phyloP scores from a whole-genome alignment of 495 filamentous ascomycete species.

The Sphaerosporella brunnea region DNA sequence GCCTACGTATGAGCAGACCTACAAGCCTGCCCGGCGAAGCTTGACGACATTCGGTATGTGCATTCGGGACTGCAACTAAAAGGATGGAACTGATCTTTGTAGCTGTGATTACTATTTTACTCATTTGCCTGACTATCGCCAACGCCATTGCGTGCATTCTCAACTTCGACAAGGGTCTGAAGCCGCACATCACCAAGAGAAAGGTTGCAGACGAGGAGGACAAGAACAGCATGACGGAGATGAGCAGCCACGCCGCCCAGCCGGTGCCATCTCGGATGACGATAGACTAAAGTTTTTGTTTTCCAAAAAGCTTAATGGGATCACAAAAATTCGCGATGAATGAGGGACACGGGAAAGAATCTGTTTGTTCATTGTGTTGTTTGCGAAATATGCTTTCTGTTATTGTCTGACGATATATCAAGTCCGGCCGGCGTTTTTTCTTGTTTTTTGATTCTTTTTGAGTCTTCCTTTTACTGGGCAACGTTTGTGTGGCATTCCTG shows the following conservation, averaged over 20 bases:
- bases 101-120: slow-evolving; percentile 72
- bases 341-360: too few species aligned
- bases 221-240: slow-evolving; percentile 52
- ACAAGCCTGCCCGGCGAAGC: slow-evolving; percentile 54
- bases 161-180: slow-evolving; percentile 85
- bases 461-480: neutral
- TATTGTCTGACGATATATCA: neutral
- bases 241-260: slow-evolving; percentile 43
- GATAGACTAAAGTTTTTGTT: slow-evolving; percentile 56
- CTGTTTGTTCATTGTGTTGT: too few species aligned
- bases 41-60: slow-evolving; percentile 58
- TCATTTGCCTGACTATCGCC: slow-evolving; percentile 76
- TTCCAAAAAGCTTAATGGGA: neutral
- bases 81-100: slow-evolving; percentile 6
- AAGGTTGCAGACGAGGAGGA: slow-evolving; percentile 46
- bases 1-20: slow-evolving; percentile 34
- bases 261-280: slow-evolving; percentile 62
- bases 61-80: neutral
- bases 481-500: too few species aligned
- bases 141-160: slow-evolving; percentile 70
- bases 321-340: neutral
- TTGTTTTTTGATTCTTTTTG: too few species aligned
- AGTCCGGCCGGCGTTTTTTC: neutral
- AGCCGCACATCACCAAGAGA: slow-evolving; percentile 59
- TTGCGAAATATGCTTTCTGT: neutral